phyloP scores from a whole-genome alignment of 2,329 filamentous ascomycete species.

The Epichloe sibirici region DNA sequence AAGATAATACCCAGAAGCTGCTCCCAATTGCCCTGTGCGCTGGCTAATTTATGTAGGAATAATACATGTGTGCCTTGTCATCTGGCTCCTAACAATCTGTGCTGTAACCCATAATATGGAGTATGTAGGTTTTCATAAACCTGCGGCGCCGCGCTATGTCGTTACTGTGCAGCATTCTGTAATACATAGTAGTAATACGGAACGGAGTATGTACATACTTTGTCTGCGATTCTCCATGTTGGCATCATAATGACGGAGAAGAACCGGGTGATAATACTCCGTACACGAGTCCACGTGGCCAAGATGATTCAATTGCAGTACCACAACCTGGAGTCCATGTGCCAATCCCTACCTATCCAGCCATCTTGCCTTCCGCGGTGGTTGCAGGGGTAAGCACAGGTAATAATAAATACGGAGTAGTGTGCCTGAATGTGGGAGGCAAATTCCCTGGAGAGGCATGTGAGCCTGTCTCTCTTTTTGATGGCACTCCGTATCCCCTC shows the following conservation, averaged over 20 bases:
- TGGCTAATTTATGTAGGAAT: not conserved
- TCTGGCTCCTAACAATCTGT: not conserved
- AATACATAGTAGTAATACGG: too few relatives aligned
- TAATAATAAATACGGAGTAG: too few relatives aligned
- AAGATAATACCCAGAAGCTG: not conserved
- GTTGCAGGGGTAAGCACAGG: not conserved
- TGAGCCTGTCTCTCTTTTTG: not conserved
- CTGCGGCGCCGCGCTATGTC: not conserved
- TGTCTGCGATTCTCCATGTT: too few relatives aligned
- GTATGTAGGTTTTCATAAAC: not conserved
- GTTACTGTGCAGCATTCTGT: too few relatives aligned
- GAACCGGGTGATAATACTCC: not conserved
- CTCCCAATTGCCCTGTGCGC: not conserved
- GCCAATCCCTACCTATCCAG: conserved; percentile 36
- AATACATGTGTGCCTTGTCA: not conserved
- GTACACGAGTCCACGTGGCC: conserved; percentile 4
- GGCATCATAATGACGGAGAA: not conserved
- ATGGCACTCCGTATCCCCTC: too few relatives aligned
- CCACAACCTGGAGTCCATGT: conserved; percentile 44
- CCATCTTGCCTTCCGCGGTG: not conserved
- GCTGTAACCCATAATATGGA: not conserved
- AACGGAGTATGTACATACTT: too few relatives aligned
- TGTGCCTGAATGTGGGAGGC: not conserved
- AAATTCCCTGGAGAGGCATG: not conserved
- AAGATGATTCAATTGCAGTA: not conserved